Conservation (phyloP, 73 alveolate species). For the Stentor coeruleus region DNA sequence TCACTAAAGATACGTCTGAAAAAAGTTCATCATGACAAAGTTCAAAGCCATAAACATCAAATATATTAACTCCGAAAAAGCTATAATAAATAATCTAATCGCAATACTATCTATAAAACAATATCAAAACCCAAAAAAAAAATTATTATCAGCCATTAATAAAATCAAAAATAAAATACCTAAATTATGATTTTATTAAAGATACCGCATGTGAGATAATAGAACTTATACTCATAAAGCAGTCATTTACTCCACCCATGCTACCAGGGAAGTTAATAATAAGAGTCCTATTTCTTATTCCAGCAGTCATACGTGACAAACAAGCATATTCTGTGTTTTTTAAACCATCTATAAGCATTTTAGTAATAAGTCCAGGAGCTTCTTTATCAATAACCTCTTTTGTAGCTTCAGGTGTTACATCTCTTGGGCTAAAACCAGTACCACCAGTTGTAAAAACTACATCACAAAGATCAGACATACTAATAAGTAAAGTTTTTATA, state of each 20-base stretch:
- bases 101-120: too few species aligned
- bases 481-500: conserved; percentile 23
- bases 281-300: conserved; percentile 45
- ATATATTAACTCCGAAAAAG: too few species aligned
- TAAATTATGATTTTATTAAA: too few species aligned
- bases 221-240: conserved; percentile 33
- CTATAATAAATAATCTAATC: too few species aligned
- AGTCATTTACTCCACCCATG: conserved; percentile 57
- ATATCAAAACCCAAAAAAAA: too few species aligned
- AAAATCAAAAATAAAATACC: too few species aligned
- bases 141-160: too few species aligned
- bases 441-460: conserved; percentile 71
- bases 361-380: conserved; percentile 36
- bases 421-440: conserved; percentile 69
- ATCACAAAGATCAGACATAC: conserved; percentile 27
- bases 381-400: conserved; percentile 46
- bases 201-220: not conserved
- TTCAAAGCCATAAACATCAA: too few species aligned
- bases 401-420: conserved; percentile 78
- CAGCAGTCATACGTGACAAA: conserved; percentile 48
- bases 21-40: too few species aligned
- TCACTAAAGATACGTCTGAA: too few species aligned
- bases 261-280: conserved; percentile 60
- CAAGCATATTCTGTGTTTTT: conserved; percentile 47
- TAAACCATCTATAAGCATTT: conserved; percentile 32